These are phyloP conservation scores for Hypholoma fasciculare DNA, from an alignment of 768 basidiomycete species.

Conservation along the genomic window DNA sequence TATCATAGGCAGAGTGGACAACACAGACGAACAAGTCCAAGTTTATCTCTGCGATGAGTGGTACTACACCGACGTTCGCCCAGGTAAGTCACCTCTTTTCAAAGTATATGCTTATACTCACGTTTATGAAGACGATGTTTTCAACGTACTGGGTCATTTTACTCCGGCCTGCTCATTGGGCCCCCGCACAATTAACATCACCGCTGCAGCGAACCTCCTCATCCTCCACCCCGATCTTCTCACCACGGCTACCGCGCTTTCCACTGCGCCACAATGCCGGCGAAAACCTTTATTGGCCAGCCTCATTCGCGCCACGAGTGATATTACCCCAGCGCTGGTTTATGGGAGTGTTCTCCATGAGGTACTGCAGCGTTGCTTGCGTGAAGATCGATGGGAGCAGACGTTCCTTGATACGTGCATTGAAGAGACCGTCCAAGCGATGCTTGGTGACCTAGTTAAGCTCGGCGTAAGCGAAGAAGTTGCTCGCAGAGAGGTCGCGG, in stretches of 20 bases:
- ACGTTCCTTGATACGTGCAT: slow-evolving; percentile 61
- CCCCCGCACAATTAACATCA: slow-evolving; percentile 53
- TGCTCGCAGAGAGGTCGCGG: slow-evolving; percentile 63
- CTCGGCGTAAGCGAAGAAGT: slow-evolving; percentile 58
- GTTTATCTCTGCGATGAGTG: slow-evolving; percentile 81
- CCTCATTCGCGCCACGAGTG: slow-evolving; percentile 57
- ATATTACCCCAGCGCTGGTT: slow-evolving; percentile 65
- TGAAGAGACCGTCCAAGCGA: slow-evolving; percentile 50
- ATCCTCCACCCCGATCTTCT: slow-evolving; percentile 93
- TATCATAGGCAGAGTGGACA: slow-evolving; percentile 39
- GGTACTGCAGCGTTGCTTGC: slow-evolving; percentile 81
- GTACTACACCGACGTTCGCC: slow-evolving; percentile 59
- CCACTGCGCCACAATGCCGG: slow-evolving; percentile 78
- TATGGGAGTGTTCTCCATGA: slow-evolving; percentile 96
- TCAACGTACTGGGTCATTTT: slow-evolving; percentile 71
- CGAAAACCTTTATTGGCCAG: slow-evolving; percentile 83
- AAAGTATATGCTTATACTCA: neutral
- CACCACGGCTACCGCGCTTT: slow-evolving; percentile 86
- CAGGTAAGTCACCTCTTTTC: slow-evolving; percentile 41
- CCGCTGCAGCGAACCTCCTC: slow-evolving; percentile 64
- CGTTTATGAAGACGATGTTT: slow-evolving; percentile 61
- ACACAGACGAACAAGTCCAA: slow-evolving; percentile 35
- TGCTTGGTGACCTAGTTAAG: slow-evolving; percentile 62
- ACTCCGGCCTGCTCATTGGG: slow-evolving; percentile 27
- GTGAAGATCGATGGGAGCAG: slow-evolving; percentile 60